Evolutionary conservation across 257 asterid species (phyloP).

Genomic region (Parsonsia alboflavescens): DNA sequence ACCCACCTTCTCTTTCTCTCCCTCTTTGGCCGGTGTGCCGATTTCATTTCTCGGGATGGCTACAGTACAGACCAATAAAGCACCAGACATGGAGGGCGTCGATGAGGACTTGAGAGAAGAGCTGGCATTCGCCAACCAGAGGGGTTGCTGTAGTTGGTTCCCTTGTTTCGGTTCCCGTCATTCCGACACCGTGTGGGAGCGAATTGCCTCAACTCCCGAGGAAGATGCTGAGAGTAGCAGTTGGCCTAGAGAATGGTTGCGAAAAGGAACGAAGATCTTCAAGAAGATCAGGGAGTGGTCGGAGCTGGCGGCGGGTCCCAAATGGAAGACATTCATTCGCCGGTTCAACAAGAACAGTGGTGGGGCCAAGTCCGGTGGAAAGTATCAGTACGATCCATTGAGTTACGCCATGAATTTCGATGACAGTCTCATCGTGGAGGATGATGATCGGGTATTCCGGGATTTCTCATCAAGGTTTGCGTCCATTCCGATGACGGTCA

Average conservation of each 20-base stretch:
- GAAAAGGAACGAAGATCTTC: conserved; percentile 33
- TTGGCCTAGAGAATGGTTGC: conserved; percentile 35
- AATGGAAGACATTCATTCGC: conserved; percentile 89
- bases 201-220: conserved; percentile 37
- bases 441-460: conserved; percentile 36
- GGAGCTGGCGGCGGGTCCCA: conserved; percentile 86
- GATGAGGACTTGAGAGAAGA: conserved; percentile 40
- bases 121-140: conserved; percentile 31
- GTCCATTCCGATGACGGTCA: conserved; percentile 30
- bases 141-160: conserved; percentile 54
- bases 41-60: conserved; percentile 27
- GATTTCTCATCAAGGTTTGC: conserved; percentile 57
- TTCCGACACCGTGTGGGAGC: conserved; percentile 49
- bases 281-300: conserved; percentile 73
- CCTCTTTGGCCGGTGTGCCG: not conserved
- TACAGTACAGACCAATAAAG: conserved; percentile 9
- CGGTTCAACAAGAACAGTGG: conserved; percentile 49
- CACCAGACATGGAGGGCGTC: conserved; percentile 22
- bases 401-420: conserved; percentile 80
- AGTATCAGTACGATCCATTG: conserved; percentile 57
- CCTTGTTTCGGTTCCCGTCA: conserved; percentile 43
- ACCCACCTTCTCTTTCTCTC: not conserved
- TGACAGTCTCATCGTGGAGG: conserved; percentile 28
- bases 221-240: conserved; percentile 31
- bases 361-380: conserved; percentile 29